Conservation (phyloP, 192 early-diverging fungal genomes). For the Geranomyces michiganensis region DNA sequence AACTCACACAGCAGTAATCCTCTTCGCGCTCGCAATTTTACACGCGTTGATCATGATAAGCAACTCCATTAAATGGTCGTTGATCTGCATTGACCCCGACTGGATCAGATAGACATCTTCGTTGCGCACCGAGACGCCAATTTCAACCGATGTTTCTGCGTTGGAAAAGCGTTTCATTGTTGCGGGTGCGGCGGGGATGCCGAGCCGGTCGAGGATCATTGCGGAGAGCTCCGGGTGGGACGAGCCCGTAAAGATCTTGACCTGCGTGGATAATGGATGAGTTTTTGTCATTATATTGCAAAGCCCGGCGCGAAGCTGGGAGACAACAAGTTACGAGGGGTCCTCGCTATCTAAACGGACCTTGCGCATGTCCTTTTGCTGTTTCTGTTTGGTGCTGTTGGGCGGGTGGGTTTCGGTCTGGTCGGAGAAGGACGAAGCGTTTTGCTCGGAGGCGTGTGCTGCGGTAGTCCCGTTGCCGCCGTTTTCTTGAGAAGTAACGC, state of each 20-base stretch:
- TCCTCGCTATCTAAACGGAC: no score
- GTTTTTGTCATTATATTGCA: no score
- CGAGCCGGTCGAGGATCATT: conserved; percentile 79
- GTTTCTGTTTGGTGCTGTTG: no score
- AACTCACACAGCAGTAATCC: conserved; percentile 84
- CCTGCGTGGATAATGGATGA: conserved; percentile 48
- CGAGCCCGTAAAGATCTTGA: conserved; percentile 90
- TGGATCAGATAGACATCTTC: conserved; percentile 97
- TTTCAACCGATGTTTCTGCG: conserved; percentile 89
- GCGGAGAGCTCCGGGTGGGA: conserved; percentile 88
- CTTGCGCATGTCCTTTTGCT: no score
- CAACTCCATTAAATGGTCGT: conserved; percentile 93
- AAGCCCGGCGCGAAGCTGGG: no score
- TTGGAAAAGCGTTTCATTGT: conserved; percentile 85
- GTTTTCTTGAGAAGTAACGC: no score
- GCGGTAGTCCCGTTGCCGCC: no score
- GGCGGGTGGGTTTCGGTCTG: no score
- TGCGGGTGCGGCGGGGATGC: conserved; percentile 72
- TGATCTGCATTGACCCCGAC: conserved; percentile 75
- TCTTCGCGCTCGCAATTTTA: conserved; percentile 84
- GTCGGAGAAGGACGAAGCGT: no score
- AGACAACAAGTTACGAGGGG: no score
- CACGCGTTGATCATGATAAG: conserved; percentile 98
- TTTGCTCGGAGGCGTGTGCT: no score
- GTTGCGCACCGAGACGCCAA: conserved; percentile 93